Base-by-base conservation (phyloP, 805 yeast genomes). In the Scheffersomyces stipitis region DNA sequence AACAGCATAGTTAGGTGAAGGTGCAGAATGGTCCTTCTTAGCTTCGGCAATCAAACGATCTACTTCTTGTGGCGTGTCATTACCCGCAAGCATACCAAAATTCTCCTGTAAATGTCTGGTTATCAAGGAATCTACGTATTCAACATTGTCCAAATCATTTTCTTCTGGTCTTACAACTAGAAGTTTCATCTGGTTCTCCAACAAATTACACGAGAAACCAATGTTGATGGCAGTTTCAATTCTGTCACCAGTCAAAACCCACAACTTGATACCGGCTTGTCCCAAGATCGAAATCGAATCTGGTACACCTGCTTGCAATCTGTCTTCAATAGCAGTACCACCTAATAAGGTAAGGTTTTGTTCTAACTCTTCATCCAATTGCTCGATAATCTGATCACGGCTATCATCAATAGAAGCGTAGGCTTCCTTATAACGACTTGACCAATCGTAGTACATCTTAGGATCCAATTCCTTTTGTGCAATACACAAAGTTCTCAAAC, bases 221-320 rank as follows among this genome's bases (percentile, higher is more conserved):
- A 86, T 86, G 52, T 86, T 86, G 49, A 86, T 85, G 9, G 93
- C 95, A 22, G 95, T 86, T 60, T 86, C 95, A n/a, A 86, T 86
- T 59, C 83, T 85, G 59, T 86, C 95, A 64, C 95, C 95, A 3
- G 95, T 86, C 33, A 86, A 67, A 31, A 86, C 93, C 95, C 95
- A 86, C 36, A 86, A 64, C 58, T 86, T 86, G 38, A 86, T 82
- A 56, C 95, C 93, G 5, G 93, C 93, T 45, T 78, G 69, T 12
- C 77, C 84, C 38, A 86, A 65, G 4, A 80, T 56, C 5, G 81
- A 76, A 52, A 86, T 86, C 12, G 91, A 76, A 49, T 84, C 93
- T 2, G 93, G 91, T 37, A 86, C 95, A 64, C 93, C 93, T 49
- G 83, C 88, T 60, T 86, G 95, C 42, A 86, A 64, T 56, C 89